Evolutionary conservation across 2,329 filamentous ascomycete species (phyloP).

Genomic region (Anthostomella pinea): DNA sequence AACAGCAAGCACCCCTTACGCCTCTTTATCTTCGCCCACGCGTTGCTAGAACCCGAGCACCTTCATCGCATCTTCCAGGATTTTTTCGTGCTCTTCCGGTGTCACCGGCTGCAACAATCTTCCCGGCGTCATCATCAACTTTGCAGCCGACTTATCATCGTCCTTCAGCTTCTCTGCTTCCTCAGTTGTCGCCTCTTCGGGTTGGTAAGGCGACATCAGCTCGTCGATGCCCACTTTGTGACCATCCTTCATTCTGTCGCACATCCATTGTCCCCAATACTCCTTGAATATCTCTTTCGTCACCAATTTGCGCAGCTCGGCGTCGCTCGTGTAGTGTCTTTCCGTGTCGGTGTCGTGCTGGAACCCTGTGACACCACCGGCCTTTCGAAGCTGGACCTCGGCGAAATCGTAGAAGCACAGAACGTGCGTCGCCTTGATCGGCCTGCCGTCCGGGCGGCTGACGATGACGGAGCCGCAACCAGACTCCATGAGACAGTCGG

Average conservation of each 20-base stretch:
- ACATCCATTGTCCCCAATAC: background rate
- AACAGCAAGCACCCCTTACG: background rate
- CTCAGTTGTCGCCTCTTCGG: background rate
- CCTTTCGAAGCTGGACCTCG: slow-evolving; percentile 1
- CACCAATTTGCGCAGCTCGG: background rate
- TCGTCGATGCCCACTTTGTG: background rate
- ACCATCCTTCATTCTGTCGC: background rate
- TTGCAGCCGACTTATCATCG: background rate
- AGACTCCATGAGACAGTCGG: background rate
- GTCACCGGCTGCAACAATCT: background rate
- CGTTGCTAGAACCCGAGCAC: background rate
- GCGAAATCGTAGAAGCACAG: slow-evolving; percentile 9
- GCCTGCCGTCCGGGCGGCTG: slow-evolving; percentile 3
- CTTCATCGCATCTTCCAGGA: background rate
- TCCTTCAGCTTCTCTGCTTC: background rate
- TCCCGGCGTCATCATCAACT: too few relatives aligned
- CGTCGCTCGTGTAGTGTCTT: background rate
- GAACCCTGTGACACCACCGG: background rate
- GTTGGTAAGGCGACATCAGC: background rate
- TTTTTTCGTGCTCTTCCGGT: background rate
- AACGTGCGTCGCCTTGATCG: slow-evolving; percentile 5
- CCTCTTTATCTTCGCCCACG: background rate
- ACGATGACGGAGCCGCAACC: slow-evolving; percentile 8
- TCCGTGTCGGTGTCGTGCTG: background rate
- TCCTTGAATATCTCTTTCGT: slow-evolving; percentile 2